Conservation (phyloP, 2,329 filamentous ascomycete genomes). For the Microdochium trichocladiopsis region DNA sequence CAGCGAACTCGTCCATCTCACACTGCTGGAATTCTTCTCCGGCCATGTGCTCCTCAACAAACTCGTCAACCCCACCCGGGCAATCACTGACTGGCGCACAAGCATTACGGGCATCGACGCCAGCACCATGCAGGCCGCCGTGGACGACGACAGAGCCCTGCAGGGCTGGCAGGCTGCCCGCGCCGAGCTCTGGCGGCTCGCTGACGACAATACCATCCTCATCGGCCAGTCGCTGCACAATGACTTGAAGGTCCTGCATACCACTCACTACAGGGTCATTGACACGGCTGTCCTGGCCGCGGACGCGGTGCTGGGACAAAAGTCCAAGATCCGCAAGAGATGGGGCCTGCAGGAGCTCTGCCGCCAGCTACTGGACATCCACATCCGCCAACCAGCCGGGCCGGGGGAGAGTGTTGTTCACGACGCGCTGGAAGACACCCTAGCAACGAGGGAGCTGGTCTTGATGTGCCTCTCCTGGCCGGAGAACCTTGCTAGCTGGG, state of each 20-base stretch:
- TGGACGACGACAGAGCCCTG: constrained; percentile 18
- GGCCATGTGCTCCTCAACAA: constrained; percentile 30
- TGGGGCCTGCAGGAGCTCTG: constrained; percentile 25
- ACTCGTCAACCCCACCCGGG: constrained; percentile 23
- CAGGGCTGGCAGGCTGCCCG: constrained; percentile 30
- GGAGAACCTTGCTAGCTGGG: constrained; percentile 13
- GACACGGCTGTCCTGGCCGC: constrained; percentile 30
- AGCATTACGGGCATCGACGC: constrained; percentile 26
- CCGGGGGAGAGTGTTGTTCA: constrained; percentile 20
- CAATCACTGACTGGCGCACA: constrained; percentile 26
- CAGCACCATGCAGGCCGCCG: constrained; percentile 17
- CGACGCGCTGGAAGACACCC: constrained; percentile 36
- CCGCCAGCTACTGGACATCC: constrained; percentile 19
- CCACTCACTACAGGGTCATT: constrained; percentile 28
- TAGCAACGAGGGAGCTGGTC: constrained; percentile 35
- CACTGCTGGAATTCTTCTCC: constrained; percentile 29
- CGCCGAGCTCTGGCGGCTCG: constrained; percentile 25
- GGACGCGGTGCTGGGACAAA: constrained; percentile 13
- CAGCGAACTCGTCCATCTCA: background rate
- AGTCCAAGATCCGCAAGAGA: constrained; percentile 1
- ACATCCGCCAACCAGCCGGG: constrained; percentile 22
- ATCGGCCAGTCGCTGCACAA: constrained; percentile 33
- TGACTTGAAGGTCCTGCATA: constrained; percentile 31
- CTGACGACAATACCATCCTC: constrained; percentile 30
- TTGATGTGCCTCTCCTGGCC: constrained; percentile 30